These are phyloP conservation scores for Leptomonas pyrrhocoris DNA, from an alignment of 208 protist genomes.

Conservation along the genomic window DNA sequence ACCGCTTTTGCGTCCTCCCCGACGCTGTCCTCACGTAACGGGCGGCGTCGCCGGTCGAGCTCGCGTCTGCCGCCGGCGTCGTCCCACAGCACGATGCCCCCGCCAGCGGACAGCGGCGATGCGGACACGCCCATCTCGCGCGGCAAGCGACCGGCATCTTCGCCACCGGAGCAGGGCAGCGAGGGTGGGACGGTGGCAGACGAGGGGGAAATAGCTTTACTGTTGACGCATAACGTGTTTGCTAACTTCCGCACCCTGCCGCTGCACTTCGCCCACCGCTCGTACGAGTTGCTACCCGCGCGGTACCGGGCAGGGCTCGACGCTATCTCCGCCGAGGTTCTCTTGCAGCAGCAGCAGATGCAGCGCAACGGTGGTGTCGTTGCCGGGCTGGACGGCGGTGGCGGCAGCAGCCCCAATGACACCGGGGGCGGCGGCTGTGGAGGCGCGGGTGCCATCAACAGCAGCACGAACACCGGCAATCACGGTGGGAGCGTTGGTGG, in stretches of 20 bases:
- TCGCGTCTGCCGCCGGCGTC: neutral
- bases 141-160: neutral
- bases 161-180: neutral
- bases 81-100: neutral
- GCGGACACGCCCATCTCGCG: neutral
- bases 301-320: slow-evolving; percentile 62
- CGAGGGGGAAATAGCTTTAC: slow-evolving; percentile 6
- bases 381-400: neutral
- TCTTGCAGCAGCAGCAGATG: slow-evolving; percentile 19
- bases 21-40: neutral
- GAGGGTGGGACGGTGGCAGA: neutral
- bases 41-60: slow-evolving; percentile 5
- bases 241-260: slow-evolving; percentile 69
- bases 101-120: neutral
- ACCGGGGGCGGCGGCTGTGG: neutral
- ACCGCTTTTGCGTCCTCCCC: neutral
- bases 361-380: neutral
- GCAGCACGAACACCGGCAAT: neutral
- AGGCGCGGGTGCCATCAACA: neutral
- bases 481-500: neutral
- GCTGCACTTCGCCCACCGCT: slow-evolving; percentile 32
- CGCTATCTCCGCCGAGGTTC: slow-evolving; percentile 43
- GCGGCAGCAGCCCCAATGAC: neutral
- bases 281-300: slow-evolving; percentile 48
- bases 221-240: slow-evolving; percentile 43